Evolutionary conservation across 768 basidiomycete species (phyloP), one percentile per base, ranked within the genome.

Genomic region (Pisolithus orientalis): DNA sequence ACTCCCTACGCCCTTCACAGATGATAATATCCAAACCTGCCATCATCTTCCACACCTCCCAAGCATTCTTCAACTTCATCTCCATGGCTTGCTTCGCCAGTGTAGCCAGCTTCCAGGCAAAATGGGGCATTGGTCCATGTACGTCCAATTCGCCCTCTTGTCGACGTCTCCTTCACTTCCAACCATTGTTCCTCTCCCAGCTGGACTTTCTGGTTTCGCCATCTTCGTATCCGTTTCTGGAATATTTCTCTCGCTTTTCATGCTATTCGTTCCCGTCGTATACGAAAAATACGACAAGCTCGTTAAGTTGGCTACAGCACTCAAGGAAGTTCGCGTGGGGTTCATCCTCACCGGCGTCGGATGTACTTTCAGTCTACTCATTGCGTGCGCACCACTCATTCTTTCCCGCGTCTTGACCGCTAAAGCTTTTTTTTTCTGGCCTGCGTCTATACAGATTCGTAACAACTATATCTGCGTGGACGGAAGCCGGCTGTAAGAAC

Each of bases 51-150:
- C 83, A 88, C 65, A 66, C 80, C 29, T 83, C 80, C 3, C 88
- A 95, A 73, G 78, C 83, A 50, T 94, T 97, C 76, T 93, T 95
- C 82, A 85, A 87, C 66, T 96, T 97, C 64, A 78, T 97, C 44
- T 82, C 90, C 11, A 87, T 95, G 82, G 87, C 85, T 44, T 94
- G 91, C 64, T 93, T 91, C 60, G 94, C 89, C 7, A 85, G 87
- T 59, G 88, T 93, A 4, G 94, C 94, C 0, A 73, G 76, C 21
- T 97, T 95, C 68, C 94, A 97, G 61, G 84, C 89, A 4, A 85
- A 87, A 58, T 94, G 82, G 81, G 63, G 75, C 9, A 78, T 95
- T 24, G 90, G 90, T 7, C 90, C 91, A 38, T 96, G 94, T 95
- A 59, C 59, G 92, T 81, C 21, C 16, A 37, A 32, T 49, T 42